Conservation (phyloP, 345 rosid genomes). For the Arabis alpina region DNA sequence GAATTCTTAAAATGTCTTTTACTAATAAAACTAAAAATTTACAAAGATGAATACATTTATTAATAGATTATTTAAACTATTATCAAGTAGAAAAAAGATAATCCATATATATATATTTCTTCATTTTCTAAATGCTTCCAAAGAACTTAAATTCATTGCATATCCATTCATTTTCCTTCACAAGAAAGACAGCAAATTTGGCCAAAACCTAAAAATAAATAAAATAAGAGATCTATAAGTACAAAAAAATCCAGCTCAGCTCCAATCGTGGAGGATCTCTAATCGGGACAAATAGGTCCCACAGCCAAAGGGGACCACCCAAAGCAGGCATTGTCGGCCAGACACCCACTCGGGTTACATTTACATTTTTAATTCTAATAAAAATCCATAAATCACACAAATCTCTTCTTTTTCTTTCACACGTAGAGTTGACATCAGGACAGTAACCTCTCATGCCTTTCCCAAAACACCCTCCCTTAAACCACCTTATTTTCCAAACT, state of each 20-base stretch:
- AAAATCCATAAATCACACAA: neutral
- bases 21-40: too few species aligned
- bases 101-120: too few species aligned
- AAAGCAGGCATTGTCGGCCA: constrained; percentile 62
- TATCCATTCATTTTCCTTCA: constrained; percentile 23
- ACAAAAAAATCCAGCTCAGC: constrained; percentile 46
- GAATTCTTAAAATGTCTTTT: too few species aligned
- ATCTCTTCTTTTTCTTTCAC: constrained; percentile 39
- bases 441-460: constrained; percentile 20
- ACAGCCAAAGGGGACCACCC: constrained; percentile 42
- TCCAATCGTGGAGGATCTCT: constrained; percentile 42
- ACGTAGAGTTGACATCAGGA: constrained; percentile 63
- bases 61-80: too few species aligned
- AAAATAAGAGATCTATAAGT: constrained; percentile 16
- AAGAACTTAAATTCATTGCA: constrained; percentile 27
- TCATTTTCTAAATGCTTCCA: constrained; percentile 29
- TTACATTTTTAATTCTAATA: constrained; percentile 13
- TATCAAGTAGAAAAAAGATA: too few species aligned
- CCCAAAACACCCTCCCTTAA: constrained; percentile 28
- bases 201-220: constrained; percentile 24
- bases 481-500: constrained; percentile 34
- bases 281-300: constrained; percentile 42
- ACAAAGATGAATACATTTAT: too few species aligned
- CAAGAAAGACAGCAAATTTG: constrained; percentile 34
- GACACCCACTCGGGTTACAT: constrained; percentile 77